Base-by-base conservation (phyloP, 805 yeast species). In the Saturnispora zaruensis region DNA sequence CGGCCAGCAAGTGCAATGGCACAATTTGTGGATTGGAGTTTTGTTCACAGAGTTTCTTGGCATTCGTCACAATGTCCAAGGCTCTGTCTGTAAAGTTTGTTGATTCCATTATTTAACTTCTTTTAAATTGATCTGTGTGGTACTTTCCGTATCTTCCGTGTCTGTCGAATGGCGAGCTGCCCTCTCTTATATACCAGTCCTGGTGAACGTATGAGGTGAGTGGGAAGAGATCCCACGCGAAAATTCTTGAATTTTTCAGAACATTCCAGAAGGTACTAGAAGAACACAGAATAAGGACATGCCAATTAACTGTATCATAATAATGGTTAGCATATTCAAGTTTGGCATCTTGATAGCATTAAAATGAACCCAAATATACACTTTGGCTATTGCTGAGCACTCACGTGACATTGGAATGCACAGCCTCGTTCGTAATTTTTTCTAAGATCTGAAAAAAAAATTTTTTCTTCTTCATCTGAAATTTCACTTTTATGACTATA, bases 81-180 rank as follows among this genome's bases (percentile, higher is more conserved):
- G 97, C 98, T 66, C 93, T 86, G 66, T 93, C 98, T 54, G 99
- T 93, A 58, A 87, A 86, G 74, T 87, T 90, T 52, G 90, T 67
- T 59, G 78, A 78, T 63, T 79, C 84, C 84, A 79, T 76, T 21
- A 26, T 61, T 18, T 18, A 44, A 14, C 14, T 24, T 21, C 14
- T 38, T 14, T 11, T 3, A 7, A 14, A 3, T 28, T 38, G 38
- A 21, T 9, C 13, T 1, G 4, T n/a, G n/a, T 11, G n/a, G 11
- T 34, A 8, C 1, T 7, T 6, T 9, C 40, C 40, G 40, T 36
- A 14, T 7, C 20, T 36, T 36, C 40, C 40, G 24, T 20, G 3
- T 28, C 32, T 28, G 13, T 18, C 21, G 18, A 18, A 36, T 6
- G 24, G 32, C 32, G 11, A 28, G 11, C n/a, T n/a, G 13, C 14